phyloP scores from a whole-genome alignment of 2,329 filamentous ascomycete genomes.

The Xylariales sp. region DNA sequence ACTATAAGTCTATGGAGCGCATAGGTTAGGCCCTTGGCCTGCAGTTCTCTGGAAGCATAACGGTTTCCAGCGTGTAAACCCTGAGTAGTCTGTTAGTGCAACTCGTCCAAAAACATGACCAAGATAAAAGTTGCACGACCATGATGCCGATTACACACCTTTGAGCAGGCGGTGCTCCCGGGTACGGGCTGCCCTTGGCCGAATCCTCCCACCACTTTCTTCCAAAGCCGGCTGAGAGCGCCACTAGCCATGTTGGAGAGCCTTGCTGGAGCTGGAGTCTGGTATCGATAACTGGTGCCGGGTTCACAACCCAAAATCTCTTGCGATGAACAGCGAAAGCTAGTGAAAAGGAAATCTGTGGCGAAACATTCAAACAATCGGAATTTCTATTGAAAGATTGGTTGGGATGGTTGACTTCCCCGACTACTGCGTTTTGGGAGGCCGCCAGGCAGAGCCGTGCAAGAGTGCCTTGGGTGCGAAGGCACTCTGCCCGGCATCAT shows the following conservation, averaged over 20 bases:
- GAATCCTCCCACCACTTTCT: background rate
- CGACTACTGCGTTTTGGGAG: too few relatives aligned
- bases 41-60: background rate
- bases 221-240: background rate
- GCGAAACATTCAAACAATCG: background rate
- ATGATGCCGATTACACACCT: constrained; percentile 6
- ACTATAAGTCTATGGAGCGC: background rate
- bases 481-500: too few relatives aligned
- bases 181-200: constrained; percentile 1
- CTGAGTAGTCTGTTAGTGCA: constrained; percentile 2
- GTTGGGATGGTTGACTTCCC: background rate
- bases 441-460: background rate
- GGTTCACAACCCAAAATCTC: background rate
- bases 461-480: background rate
- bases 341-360: background rate
- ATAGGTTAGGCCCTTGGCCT: background rate
- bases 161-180: background rate
- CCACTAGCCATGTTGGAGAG: constrained; percentile 1
- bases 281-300: too few relatives aligned
- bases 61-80: background rate
- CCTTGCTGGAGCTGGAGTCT: too few relatives aligned
- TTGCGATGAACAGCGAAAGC: background rate
- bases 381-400: background rate
- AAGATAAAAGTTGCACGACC: background rate
- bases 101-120: background rate